Conservation (phyloP, 306 rosid genomes). For the Pyrus bretschneideri region DNA sequence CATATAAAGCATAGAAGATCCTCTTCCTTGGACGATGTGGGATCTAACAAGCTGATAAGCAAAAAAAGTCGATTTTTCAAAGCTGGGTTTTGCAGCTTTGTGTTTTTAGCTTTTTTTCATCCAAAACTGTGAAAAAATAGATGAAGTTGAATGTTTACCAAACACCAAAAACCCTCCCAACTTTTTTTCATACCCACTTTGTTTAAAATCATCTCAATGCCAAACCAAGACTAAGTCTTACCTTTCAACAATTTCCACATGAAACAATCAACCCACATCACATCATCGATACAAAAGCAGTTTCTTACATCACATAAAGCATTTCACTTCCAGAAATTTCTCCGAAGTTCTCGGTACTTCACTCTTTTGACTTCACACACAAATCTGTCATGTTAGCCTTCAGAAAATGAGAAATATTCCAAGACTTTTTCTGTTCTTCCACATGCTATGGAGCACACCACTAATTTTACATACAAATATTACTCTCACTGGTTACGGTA, state of each 20-base stretch:
- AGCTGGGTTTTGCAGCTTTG: too few relatives aligned
- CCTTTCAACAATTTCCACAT: not conserved
- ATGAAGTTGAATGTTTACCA: too few relatives aligned
- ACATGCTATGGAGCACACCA: not conserved
- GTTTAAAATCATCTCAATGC: too few relatives aligned
- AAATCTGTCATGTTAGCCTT: constrained; percentile 12
- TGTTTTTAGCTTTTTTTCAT: too few relatives aligned
- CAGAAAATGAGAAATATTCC: constrained; percentile 7
- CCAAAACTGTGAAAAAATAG: too few relatives aligned
- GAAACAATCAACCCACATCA: constrained; percentile 11
- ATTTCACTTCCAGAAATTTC: not conserved
- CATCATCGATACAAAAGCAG: constrained; percentile 8
- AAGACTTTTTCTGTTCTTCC: not conserved
- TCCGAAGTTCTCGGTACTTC: not conserved
- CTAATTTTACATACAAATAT: constrained; percentile 2
- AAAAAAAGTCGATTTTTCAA: too few relatives aligned
- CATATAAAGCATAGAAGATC: too few relatives aligned
- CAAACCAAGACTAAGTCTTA: too few relatives aligned
- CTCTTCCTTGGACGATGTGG: too few relatives aligned
- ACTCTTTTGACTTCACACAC: not conserved
- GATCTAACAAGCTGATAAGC: too few relatives aligned
- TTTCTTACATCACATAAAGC: constrained; percentile 11
- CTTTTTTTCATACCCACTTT: too few relatives aligned
- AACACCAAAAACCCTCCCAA: too few relatives aligned
- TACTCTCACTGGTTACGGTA: not conserved